These are phyloP conservation scores for Candida tropicalis DNA, from an alignment of 1,139 yeast genomes.

Conservation along the genomic window DNA sequence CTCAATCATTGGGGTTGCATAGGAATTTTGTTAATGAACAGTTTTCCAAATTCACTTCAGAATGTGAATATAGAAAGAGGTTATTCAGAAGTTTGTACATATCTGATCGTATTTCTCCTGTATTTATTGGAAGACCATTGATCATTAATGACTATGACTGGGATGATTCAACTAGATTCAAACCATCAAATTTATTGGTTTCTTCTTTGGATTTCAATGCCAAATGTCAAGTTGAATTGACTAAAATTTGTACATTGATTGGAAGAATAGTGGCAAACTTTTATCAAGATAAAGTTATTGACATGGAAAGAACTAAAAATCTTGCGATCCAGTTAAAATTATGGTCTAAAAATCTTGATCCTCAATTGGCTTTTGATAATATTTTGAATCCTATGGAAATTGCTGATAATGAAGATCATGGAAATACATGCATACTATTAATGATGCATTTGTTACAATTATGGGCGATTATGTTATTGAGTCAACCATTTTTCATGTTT, in stretches of 20 bases:
- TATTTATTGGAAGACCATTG: conserved; percentile 44
- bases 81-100: conserved; percentile 45
- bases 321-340: conserved; percentile 42
- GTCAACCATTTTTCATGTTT: conserved; percentile 49
- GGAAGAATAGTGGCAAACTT: conserved; percentile 34
- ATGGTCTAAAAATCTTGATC: conserved; percentile 39
- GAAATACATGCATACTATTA: conserved; percentile 28
- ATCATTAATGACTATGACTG: conserved; percentile 42
- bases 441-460: conserved; percentile 42
- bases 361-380: conserved; percentile 25
- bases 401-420: conserved; percentile 17
- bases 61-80: conserved; percentile 29
- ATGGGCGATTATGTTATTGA: conserved; percentile 42
- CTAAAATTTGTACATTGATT: conserved; percentile 23
- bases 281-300: conserved; percentile 37
- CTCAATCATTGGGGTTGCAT: conserved; percentile 30
- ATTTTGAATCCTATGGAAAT: conserved; percentile 21
- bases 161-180: conserved; percentile 33
- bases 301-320: conserved; percentile 34
- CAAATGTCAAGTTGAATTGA: conserved; percentile 20
- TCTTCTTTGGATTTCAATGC: conserved; percentile 16
- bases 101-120: conserved; percentile 41
- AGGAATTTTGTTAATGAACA: conserved; percentile 27
- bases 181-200: conserved; percentile 6
- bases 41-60: conserved; percentile 15